These are phyloP conservation scores for Penicillium subrubescens DNA, from an alignment of 495 filamentous ascomycete species.

Conservation along the genomic window DNA sequence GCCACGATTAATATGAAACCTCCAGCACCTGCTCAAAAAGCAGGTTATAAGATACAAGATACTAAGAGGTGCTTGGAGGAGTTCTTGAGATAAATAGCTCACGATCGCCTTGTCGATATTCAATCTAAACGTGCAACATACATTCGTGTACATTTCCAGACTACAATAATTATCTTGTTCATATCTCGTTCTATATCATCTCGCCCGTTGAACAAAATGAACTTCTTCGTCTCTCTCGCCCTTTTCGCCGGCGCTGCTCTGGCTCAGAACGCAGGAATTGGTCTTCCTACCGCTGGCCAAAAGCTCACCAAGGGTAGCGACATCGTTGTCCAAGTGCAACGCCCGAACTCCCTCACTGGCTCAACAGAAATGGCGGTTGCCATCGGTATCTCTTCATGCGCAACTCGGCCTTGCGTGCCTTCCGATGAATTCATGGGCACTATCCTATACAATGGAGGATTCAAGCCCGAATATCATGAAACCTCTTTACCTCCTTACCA, in stretches of 20 bases:
- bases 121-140: not conserved
- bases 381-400: conserved; percentile 38
- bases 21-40: not conserved
- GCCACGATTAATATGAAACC: conserved; percentile 12
- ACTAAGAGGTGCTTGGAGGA: not conserved
- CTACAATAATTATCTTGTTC: not conserved
- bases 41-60: not conserved
- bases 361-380: conserved; percentile 35
- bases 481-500: conserved; percentile 31
- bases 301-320: conserved; percentile 23
- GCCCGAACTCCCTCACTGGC: conserved; percentile 35
- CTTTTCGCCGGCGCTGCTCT: conserved; percentile 50
- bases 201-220: conserved; percentile 23
- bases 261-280: conserved; percentile 66
- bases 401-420: conserved; percentile 13
- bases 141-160: not conserved
- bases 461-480: conserved; percentile 36
- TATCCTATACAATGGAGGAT: conserved; percentile 35
- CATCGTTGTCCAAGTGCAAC: conserved; percentile 34
- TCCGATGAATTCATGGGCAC: conserved; percentile 29
- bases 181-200: not conserved
- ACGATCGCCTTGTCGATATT: not conserved
- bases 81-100: conserved; percentile 7
- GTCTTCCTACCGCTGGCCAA: conserved; percentile 52
- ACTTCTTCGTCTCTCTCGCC: conserved; percentile 25